phyloP scores from a whole-genome alignment of 73 alveolate genomes.

The Paramecium caudatum region DNA sequence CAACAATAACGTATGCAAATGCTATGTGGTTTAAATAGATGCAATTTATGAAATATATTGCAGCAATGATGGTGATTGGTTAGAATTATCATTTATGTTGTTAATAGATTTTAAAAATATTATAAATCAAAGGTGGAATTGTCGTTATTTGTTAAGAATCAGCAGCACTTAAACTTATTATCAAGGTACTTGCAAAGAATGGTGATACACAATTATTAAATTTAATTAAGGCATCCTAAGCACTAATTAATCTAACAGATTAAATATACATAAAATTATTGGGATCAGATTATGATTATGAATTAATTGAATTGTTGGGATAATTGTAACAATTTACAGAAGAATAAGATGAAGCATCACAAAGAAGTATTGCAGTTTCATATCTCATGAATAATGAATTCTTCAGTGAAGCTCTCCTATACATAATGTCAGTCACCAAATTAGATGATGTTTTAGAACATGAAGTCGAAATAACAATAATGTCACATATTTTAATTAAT shows the following conservation, averaged over 20 bases:
- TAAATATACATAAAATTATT: constrained; percentile 49
- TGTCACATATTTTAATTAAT: constrained; percentile 48
- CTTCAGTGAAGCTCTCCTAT: constrained; percentile 44
- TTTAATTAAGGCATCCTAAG: constrained; percentile 44
- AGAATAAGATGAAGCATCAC: constrained; percentile 47
- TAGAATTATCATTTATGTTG: constrained; percentile 17
- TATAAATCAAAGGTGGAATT: constrained; percentile 47
- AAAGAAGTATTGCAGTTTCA: neutral
- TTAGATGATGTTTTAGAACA: constrained; percentile 34
- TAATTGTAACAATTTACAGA: constrained; percentile 43
- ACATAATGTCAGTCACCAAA: neutral
- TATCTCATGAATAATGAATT: constrained; percentile 53
- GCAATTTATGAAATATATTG: constrained; percentile 61
- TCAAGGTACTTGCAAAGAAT: neutral
- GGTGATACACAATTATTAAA: constrained; percentile 22
- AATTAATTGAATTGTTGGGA: constrained; percentile 31
- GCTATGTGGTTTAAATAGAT: constrained; percentile 63
- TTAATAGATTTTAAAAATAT: constrained; percentile 5
- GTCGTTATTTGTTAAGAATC: constrained; percentile 37
- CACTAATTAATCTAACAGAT: constrained; percentile 12
- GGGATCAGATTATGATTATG: constrained; percentile 69
- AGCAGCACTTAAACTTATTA: constrained; percentile 50
- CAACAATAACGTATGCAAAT: constrained; percentile 36
- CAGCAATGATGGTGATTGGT: constrained; percentile 50
- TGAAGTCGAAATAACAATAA: constrained; percentile 57